phyloP scores from a whole-genome alignment of 2,329 filamentous ascomycete species.

The Geosmithia morbida region DNA sequence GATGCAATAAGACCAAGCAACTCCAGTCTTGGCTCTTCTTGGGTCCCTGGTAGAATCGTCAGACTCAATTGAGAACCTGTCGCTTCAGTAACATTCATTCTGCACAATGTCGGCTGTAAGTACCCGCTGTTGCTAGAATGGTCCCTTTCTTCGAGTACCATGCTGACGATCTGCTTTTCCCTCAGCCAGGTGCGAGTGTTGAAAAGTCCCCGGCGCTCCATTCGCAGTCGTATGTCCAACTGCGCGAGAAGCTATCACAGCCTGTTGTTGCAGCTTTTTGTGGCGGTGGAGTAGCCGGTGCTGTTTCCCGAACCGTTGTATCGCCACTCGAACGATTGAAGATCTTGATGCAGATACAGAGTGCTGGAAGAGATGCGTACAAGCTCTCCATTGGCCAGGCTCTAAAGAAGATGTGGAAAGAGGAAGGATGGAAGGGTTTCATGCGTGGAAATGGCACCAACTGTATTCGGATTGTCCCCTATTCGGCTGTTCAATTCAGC shows the following conservation, averaged over 20 bases:
- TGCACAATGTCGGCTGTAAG: slow-evolving; percentile 4
- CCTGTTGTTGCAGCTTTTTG: slow-evolving; percentile 86
- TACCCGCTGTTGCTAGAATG: background rate
- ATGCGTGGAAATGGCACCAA: slow-evolving; percentile 98
- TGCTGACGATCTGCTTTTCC: background rate
- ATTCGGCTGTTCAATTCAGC: slow-evolving; percentile 95
- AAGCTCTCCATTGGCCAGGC: slow-evolving; percentile 83
- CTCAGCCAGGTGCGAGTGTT: slow-evolving; percentile 4
- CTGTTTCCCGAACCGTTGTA: slow-evolving; percentile 94
- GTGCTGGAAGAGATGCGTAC: slow-evolving; percentile 79
- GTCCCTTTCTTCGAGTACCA: background rate
- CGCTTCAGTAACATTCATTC: background rate
- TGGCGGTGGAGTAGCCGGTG: slow-evolving; percentile 84
- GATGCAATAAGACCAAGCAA: background rate
- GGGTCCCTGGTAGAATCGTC: background rate
- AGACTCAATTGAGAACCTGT: background rate
- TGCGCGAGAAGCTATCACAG: slow-evolving; percentile 50
- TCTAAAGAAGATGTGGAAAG: slow-evolving; percentile 85
- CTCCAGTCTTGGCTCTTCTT: background rate
- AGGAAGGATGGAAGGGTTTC: slow-evolving; percentile 94
- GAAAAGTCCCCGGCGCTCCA: slow-evolving; percentile 1
- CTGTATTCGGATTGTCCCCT: slow-evolving; percentile 94
- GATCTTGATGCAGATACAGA: slow-evolving; percentile 96
- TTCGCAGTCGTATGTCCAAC: slow-evolving; percentile 13
- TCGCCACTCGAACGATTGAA: slow-evolving; percentile 92